Evolutionary conservation across 2,329 filamentous ascomycete species (phyloP), one percentile per base, ranked within the genome.

Genomic region (Aspergillus fumigatus): DNA sequence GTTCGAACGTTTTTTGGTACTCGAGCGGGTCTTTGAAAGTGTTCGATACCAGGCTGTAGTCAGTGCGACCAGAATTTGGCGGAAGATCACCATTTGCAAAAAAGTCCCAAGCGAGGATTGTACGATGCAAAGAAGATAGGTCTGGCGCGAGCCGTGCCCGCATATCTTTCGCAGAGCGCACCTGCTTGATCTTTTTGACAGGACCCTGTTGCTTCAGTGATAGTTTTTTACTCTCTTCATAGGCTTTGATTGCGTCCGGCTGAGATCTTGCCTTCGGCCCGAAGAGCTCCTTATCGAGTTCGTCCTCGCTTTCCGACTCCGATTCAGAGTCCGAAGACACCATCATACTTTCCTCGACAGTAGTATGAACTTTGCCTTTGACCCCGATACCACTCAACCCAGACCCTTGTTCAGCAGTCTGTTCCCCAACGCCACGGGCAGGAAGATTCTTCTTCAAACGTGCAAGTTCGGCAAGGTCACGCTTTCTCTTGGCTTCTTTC

Each of bases 101-200:
- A 63, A 95, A 96, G 63, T 99, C 90, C 94, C 94, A 99, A 55
- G 88, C 84, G 3, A 99, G 83, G 51, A 99, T 91, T 19, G 88
- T 88, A 65, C 89, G 87, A 70, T 97, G 94, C 29, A 99, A 77
- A 17, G 85, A 81, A 40, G 91, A 88, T 75, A 99, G 88, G 62
- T 95, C 90, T 7, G 95, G 94, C 32, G 92, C 89, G 58, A 99
- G 81, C 60, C 94, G 88, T 61, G 94, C 93, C 65, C 93, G 88
- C 85, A 97, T 93, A 74, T 99, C 94, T 73, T 96, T 96, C 48
- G 88, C 85, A 17, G 92, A 93, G 51, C 93, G 85, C 60, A 88
- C 81, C 52, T 91, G 84, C 70, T 90, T 89, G 62, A 85, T 79
- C 77, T 97, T 96, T 75, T 91, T 93, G 55, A 95, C 86, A 0